These are phyloP conservation scores for Aspergillus glaucus DNA, from an alignment of 2,329 filamentous ascomycete genomes.

Conservation along the genomic window DNA sequence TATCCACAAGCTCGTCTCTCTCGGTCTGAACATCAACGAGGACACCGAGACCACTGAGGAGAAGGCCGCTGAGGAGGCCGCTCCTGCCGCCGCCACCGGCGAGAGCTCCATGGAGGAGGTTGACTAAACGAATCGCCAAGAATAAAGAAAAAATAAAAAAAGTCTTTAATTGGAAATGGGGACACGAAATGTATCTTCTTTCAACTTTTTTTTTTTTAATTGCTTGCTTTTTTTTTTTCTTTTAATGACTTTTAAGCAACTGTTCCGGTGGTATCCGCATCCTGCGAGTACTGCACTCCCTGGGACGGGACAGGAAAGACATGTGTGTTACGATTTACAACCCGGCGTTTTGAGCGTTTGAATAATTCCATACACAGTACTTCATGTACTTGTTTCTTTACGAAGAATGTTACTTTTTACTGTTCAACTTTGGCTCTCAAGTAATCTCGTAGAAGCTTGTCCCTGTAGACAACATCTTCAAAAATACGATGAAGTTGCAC, in stretches of 20 bases:
- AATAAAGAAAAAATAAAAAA: not conserved
- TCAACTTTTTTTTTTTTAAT: not conserved
- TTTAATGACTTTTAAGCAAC: slow-evolving; percentile 6
- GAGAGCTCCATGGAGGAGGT: slow-evolving; percentile 99
- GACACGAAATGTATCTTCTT: slow-evolving; percentile 6
- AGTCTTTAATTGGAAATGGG: slow-evolving; percentile 6
- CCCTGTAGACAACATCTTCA: no score
- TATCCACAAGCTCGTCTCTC: slow-evolving; percentile 98
- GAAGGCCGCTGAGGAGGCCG: slow-evolving; percentile 50
- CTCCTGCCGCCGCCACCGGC: slow-evolving; percentile 59
- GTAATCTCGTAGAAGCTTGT: not conserved
- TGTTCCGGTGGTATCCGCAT: slow-evolving; percentile 8
- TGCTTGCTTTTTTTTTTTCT: slow-evolving; percentile 5
- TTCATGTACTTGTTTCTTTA: not conserved
- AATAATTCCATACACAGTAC: not conserved
- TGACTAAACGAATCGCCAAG: slow-evolving; percentile 60
- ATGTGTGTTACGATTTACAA: not conserved
- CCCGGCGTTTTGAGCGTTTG: slow-evolving; percentile 1
- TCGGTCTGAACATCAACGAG: slow-evolving; percentile 96
- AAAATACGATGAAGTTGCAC: no score
- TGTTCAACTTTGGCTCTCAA: not conserved
- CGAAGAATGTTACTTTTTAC: slow-evolving; percentile 1
- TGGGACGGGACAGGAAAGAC: not conserved
- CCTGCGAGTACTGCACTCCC: not conserved
- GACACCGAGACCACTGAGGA: slow-evolving; percentile 65